phyloP scores from a whole-genome alignment of 768 basidiomycete genomes.

The Mycena albidolilacea region DNA sequence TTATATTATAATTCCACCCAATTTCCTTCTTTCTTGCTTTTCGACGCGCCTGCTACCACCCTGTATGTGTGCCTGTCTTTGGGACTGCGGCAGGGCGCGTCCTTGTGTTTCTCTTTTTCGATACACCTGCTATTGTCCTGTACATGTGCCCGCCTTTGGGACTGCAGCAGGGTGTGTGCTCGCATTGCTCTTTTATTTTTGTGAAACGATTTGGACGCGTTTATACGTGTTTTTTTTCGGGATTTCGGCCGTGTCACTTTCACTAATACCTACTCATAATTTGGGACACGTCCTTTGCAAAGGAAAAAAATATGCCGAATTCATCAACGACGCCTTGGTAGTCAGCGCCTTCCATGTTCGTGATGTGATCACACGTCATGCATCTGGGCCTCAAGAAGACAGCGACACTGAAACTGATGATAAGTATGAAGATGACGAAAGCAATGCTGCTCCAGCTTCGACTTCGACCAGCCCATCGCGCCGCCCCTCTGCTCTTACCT shows the following conservation, averaged over 20 bases:
- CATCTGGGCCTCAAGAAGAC: not conserved
- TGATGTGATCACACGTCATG: not conserved
- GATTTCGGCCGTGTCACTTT: no score
- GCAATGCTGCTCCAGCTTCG: not conserved
- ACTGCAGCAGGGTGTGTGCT: no score
- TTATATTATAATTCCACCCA: not conserved
- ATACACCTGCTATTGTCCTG: not conserved
- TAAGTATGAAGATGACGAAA: not conserved
- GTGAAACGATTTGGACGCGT: not conserved
- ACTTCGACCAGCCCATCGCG: no score
- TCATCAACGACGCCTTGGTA: not conserved
- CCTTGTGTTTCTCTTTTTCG: not conserved
- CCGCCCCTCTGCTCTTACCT: no score
- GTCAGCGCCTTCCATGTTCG: not conserved
- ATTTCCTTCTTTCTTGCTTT: not conserved
- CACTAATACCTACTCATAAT: not conserved
- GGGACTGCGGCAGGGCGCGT: slow-evolving; percentile 6
- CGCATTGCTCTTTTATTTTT: not conserved
- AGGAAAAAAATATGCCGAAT: not conserved
- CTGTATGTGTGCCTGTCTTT: slow-evolving; percentile 13
- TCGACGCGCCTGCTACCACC: not conserved
- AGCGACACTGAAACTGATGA: not conserved
- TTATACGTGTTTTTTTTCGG: not conserved
- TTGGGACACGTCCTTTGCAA: not conserved
- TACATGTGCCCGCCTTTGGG: no score